A percentile compares a stretch with the other conserved stretches of the same genome.
Evolutionary conservation across 176 grass and related monocot species (phyloP).

Genomic region (Bothriochloa decipiens): DNA sequence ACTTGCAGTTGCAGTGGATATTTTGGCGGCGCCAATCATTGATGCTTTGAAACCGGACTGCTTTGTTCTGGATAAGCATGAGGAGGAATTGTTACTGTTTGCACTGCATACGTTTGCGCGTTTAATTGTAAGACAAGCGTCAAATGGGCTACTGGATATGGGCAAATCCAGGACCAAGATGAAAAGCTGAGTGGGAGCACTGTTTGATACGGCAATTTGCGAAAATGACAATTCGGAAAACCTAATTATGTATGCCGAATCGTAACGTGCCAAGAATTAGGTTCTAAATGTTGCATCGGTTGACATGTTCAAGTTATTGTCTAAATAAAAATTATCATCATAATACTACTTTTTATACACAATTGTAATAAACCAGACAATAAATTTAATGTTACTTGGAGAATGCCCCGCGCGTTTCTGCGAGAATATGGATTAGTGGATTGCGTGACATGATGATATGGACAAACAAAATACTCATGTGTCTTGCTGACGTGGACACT

Average conservation of each 20-base stretch:
- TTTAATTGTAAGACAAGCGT: neutral
- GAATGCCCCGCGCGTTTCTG: no score
- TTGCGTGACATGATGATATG: no score
- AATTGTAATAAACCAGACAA: neutral
- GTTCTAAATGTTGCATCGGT: neutral
- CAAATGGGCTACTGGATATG: neutral
- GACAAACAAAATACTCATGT: no score
- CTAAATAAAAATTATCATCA: no score
- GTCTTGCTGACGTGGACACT: no score
- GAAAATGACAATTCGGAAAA: neutral
- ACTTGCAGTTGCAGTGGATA: slow-evolving; percentile 32
- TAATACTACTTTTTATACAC: neutral
- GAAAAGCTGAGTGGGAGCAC: neutral
- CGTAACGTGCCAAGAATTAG: neutral
- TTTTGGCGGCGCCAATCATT: slow-evolving; percentile 40
- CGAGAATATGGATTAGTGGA: no score
- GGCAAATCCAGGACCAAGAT: neutral
- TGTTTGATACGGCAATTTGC: slow-evolving; percentile 13
- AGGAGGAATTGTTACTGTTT: neutral
- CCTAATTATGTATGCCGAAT: neutral
- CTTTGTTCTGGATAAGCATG: slow-evolving; percentile 43
- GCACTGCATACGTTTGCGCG: no score
- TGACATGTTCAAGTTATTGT: neutral
- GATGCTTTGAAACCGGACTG: neutral
- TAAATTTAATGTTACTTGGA: neutral